phyloP scores from a whole-genome alignment of 495 filamentous ascomycete genomes.

The Xylaria palmicola region DNA sequence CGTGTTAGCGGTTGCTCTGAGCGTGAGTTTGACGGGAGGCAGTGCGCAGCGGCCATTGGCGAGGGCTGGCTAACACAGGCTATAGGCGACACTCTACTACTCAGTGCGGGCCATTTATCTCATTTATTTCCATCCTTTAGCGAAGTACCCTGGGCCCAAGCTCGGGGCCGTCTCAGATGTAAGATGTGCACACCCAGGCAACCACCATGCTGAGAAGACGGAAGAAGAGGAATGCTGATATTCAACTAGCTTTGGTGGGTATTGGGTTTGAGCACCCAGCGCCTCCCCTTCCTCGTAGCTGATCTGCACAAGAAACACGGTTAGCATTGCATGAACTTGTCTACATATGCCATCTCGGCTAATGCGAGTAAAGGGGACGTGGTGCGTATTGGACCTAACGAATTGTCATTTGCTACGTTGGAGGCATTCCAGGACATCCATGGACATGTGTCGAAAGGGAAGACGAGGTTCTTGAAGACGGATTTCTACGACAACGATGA shows the following conservation, averaged over 20 bases:
- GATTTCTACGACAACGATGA: conserved; percentile 15
- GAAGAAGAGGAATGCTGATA: not conserved
- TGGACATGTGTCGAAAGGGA: conserved; percentile 12
- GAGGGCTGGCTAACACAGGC: not conserved
- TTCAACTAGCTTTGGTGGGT: conserved; percentile 7
- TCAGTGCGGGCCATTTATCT: not conserved
- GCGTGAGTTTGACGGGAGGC: not conserved
- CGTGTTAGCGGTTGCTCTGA: not conserved
- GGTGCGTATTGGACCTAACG: conserved; percentile 12
- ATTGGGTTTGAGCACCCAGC: conserved; percentile 7
- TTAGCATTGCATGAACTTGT: not conserved
- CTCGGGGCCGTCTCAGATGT: conserved; percentile 13
- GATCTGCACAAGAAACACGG: conserved; percentile 15
- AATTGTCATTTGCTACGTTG: conserved; percentile 13
- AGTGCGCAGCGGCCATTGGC: not conserved
- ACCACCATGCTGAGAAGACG: not conserved
- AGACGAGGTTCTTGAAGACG: conserved; percentile 9
- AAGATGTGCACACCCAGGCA: not conserved
- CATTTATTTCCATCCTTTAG: conserved; percentile 12
- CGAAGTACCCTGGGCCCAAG: conserved; percentile 14
- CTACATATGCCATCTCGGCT: not conserved
- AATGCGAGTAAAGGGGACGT: conserved; percentile 8
- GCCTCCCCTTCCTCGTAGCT: conserved; percentile 7
- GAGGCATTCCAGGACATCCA: conserved; percentile 14
- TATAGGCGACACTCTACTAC: conserved; percentile 3